A percentile compares a stretch with the other conserved stretches of the same genome.
phyloP scores from a whole-genome alignment of 225 moss, liverwort and hornwort species.

The Neckera pumila region DNA sequence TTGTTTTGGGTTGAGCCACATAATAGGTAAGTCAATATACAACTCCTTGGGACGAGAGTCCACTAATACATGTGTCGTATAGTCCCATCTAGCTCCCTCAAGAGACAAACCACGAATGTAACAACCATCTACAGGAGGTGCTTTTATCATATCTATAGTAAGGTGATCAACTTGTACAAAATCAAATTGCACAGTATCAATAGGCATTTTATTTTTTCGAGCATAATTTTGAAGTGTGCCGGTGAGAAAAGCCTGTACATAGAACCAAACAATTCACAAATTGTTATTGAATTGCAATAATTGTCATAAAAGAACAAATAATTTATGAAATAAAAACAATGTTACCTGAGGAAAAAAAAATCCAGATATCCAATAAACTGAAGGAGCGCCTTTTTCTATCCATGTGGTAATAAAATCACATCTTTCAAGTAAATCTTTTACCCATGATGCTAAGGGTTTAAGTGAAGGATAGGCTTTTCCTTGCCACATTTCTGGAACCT shows the following conservation, averaged over 20 bases:
- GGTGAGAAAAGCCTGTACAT: conserved; percentile 60
- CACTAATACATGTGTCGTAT: conserved; percentile 23
- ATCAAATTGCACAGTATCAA: conserved; percentile 77
- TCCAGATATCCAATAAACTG: conserved; percentile 72
- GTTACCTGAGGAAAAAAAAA: conserved; percentile 84
- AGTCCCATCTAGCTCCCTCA: conserved; percentile 84
- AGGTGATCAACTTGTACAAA: conserved; percentile 54
- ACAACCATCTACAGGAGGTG: conserved; percentile 51
- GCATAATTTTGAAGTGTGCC: conserved; percentile 86
- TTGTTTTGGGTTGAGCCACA: conserved; percentile 72
- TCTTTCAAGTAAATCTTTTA: conserved; percentile 76
- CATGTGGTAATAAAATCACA: conserved; percentile 61
- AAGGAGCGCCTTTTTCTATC: conserved; percentile 55
- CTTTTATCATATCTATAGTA: conserved; percentile 12
- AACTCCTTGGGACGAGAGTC: conserved; percentile 71
- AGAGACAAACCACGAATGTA: conserved; percentile 65
- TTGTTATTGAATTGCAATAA: neutral
- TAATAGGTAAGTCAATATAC: conserved; percentile 64
- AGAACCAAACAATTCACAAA: too few relatives aligned
- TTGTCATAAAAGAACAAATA: too few relatives aligned
- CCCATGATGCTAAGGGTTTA: conserved; percentile 65
- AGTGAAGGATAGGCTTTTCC: conserved; percentile 83
- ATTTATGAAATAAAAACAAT: neutral
- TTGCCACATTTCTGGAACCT: conserved; percentile 95
- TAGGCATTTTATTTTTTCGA: conserved; percentile 71